Percentiles rank a stretch among this genome's conserved stretches.
phyloP scores from a whole-genome alignment of 768 basidiomycete genomes.

The Leucocoprinus leucothites region DNA sequence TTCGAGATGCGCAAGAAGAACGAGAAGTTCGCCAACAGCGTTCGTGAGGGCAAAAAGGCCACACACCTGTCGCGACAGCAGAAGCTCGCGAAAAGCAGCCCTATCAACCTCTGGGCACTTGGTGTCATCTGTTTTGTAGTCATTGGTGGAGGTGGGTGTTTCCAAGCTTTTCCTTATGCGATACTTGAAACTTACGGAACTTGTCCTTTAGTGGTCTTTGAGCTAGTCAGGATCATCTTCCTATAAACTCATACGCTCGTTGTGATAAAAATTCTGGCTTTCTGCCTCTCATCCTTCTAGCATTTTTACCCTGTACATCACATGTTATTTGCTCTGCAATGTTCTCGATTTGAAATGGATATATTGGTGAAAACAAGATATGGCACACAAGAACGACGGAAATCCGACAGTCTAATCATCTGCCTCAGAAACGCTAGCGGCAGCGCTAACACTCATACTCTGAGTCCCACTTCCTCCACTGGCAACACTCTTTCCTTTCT shows the following conservation, averaged over 20 bases:
- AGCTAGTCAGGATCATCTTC: conserved; percentile 64
- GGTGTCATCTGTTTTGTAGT: conserved; percentile 76
- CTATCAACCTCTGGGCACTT: conserved; percentile 72
- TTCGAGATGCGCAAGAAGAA: conserved; percentile 82
- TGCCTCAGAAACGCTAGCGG: conserved; percentile 41
- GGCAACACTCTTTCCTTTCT: conserved; percentile 29
- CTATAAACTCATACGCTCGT: conserved; percentile 34
- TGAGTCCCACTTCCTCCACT: conserved; percentile 45
- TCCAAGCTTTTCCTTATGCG: not conserved
- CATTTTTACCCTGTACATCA: not conserved
- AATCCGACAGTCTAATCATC: conserved; percentile 37
- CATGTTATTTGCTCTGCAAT: not conserved
- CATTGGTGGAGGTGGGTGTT: conserved; percentile 68
- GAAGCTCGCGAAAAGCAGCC: conserved; percentile 65
- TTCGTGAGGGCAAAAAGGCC: conserved; percentile 73
- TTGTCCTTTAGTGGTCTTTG: conserved; percentile 62
- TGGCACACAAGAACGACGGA: not conserved
- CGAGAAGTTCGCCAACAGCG: conserved; percentile 73
- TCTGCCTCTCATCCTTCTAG: not conserved
- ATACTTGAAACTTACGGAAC: not conserved
- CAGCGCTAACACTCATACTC: conserved; percentile 60
- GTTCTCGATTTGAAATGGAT: not conserved
- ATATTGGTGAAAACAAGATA: not conserved
- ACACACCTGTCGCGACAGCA: conserved; percentile 72
- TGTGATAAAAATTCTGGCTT: not conserved